Evolutionary conservation across 2,329 filamentous ascomycete genomes (phyloP), one percentile per base, ranked within the genome.

Genomic region (Dryadomyces sulphureus): DNA sequence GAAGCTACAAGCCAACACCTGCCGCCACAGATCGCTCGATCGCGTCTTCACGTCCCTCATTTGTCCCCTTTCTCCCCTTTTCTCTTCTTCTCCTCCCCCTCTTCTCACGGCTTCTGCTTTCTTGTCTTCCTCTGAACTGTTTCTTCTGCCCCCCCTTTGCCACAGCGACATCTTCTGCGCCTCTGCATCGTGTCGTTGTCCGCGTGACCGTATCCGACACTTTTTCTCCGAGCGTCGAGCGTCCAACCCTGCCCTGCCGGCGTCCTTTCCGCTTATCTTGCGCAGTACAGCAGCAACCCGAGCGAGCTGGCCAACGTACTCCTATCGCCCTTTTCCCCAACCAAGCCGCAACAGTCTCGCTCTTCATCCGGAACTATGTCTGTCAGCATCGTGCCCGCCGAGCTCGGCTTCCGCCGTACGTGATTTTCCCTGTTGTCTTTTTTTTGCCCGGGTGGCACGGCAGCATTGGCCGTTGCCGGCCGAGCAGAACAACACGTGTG

Each of bases 321-420:
- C n/a, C n/a, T n/a, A n/a, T n/a, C n/a, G n/a, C n/a, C n/a, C n/a
- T n/a, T n/a, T n/a, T n/a, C n/a, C n/a, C n/a, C n/a, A n/a, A n/a
- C n/a, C n/a, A n/a, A n/a, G n/a, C n/a, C n/a, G n/a, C n/a, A n/a
- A n/a, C n/a, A n/a, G n/a, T n/a, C n/a, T n/a, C n/a, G n/a, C n/a
- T 38, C 14, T 38, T 41, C 41, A 35, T 45, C 16, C 19, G 38
- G n/a, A 16, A 20, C 59, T 67, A 96, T 96, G 92, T 93, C 90
- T 57, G 83, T 98, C 69, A 85, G 94, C 59, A 85, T 98, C 61
- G 81, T 92, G 58, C 92, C 90, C 50, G 65, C 77, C 56, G 92
- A 96, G 75, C 79, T 98, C 62, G 84, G 79, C 69, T 98, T 98
- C 70, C 83, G 81, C 67, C 84, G 92, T 96, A 73, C 60, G 83